Percentiles rank a stretch among this genome's conserved stretches.
Evolutionary conservation across 169 alveolate genomes (phyloP).

Genomic region (Eimeria maxima): DNA sequence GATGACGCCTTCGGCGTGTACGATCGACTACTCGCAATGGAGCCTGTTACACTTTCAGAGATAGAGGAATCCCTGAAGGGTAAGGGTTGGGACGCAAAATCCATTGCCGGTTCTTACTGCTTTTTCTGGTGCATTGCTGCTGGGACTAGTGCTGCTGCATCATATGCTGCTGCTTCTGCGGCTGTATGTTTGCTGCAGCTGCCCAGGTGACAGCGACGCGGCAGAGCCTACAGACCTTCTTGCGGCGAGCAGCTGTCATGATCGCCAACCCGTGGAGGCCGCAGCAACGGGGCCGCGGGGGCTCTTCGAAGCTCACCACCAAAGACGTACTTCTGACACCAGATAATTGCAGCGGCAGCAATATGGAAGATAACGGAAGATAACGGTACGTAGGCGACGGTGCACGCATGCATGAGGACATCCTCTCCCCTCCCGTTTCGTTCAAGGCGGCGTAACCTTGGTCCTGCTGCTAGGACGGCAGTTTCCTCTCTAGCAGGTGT

Average conservation of each 20-base stretch:
- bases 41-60: conserved; percentile 7
- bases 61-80: conserved; percentile 33
- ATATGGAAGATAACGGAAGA: background rate
- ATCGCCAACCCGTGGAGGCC: conserved; percentile 34
- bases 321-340: background rate
- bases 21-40: conserved; percentile 33
- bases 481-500: conserved; percentile 7
- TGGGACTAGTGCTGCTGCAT: background rate
- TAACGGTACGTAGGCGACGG: background rate
- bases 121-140: background rate
- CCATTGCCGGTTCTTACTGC: background rate
- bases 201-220: conserved; percentile 20
- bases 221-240: conserved; percentile 15
- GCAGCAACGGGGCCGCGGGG: conserved; percentile 58
- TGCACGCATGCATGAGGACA: background rate
- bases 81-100: background rate
- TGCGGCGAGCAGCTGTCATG: conserved; percentile 39
- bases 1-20: conserved; percentile 35
- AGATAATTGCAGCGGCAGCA: background rate
- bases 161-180: background rate
- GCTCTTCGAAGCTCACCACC: background rate
- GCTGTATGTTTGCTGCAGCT: conserved; percentile 27
- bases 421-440: background rate
- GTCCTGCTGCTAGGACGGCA: background rate
- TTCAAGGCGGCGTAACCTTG: background rate